Evolutionary conservation across 768 basidiomycete species (phyloP), one percentile per base, ranked within the genome.

Genomic region (Exidia glandulosa): DNA sequence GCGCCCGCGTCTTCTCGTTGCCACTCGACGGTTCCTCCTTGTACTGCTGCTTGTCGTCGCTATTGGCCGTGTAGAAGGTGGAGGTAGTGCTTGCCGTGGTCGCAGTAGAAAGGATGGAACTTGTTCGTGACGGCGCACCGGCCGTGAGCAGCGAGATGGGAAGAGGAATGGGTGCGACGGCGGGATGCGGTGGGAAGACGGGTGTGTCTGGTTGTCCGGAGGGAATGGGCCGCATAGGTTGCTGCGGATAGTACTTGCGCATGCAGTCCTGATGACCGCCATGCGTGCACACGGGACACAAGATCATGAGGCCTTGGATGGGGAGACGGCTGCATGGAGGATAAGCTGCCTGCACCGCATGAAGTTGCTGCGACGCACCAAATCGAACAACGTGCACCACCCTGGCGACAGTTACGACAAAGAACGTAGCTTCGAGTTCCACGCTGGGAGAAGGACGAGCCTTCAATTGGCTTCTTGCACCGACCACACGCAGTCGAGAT

Each of bases 191-290:
- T 71, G 58, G 45, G 64, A 60, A 3, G 76, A 37, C 14, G 27
- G 50, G n/a, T 32, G 25, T 14, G 16, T 25, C 19, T 14, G 54
- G 32, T 32, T 37, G 33, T 60, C n/a, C n/a, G n/a, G n/a, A n/a
- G n/a, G 54, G 14, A n/a, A 32, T 27, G 29, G 59, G 3, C 52
- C 79, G 69, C 78, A 83, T 78, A 1, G 84, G 82, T 25, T 78
- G 80, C 37, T 77, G 74, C 63, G 79, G 72, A 65, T 89, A 88
- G 66, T 84, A 90, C 32, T 76, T 74, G 37, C 81, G 78, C 65
- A 89, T 90, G 71, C 90, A 93, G 23, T 79, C 77, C 64, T 86
- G 85, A 64, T 93, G 90, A 0, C 90, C 90, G 0, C 90, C 90
- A 62, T 93, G 90, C 47, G 79, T 73, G 67, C 90, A 93, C 1